Evolutionary conservation across 305 asterid genomes (phyloP).

Genomic region (Solanum hybrid): DNA sequence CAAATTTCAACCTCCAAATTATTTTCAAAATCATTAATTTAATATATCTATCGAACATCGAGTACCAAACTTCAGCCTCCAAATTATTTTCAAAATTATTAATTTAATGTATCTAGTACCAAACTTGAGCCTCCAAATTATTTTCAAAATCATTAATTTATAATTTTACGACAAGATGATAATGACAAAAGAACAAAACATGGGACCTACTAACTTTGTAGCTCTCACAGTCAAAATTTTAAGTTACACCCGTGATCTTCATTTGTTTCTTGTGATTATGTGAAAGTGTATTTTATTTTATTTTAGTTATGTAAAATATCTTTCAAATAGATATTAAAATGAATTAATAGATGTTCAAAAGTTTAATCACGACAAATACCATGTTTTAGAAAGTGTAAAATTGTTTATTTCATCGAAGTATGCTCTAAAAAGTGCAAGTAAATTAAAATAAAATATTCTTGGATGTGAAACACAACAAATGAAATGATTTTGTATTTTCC

Average conservation of each 20-base stretch:
- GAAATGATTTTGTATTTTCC: neutral
- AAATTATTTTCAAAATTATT: too few species aligned
- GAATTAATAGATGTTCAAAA: neutral
- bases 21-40: too few species aligned
- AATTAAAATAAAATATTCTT: constrained; percentile 1
- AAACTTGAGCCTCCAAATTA: neutral
- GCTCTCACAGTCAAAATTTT: neutral
- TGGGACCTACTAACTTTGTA: neutral
- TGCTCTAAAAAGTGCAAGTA: neutral
- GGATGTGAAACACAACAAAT: constrained; percentile 11
- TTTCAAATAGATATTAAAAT: neutral
- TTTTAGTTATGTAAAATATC: neutral
- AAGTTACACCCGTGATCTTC: constrained; percentile 8
- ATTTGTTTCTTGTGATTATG: constrained; percentile 5
- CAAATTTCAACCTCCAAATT: too few species aligned
- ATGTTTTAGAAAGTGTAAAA: neutral
- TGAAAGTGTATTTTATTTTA: neutral
- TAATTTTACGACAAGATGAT: neutral
- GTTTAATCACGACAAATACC: neutral
- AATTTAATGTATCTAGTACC: too few species aligned
- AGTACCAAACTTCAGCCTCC: too few species aligned
- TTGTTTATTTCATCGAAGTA: neutral
- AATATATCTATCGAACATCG: too few species aligned
- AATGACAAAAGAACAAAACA: neutral
- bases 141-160: neutral